Conservation (phyloP, 441 rosid species). For the Arabidopsis lyrata region DNA sequence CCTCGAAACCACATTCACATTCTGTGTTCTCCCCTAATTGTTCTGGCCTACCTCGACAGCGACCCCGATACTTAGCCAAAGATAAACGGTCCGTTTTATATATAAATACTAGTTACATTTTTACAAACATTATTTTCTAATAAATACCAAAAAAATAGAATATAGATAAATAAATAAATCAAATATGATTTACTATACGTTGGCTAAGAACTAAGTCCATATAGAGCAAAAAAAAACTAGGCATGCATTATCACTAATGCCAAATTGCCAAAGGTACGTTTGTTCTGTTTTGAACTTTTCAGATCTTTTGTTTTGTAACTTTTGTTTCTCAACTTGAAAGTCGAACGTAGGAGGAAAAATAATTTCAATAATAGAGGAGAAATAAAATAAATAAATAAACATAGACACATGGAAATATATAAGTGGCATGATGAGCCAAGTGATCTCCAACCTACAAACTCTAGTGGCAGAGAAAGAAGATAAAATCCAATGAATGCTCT, state of each 20-base stretch:
- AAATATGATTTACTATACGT: not conserved
- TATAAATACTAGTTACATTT: not conserved
- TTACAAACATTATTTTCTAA: too few species aligned
- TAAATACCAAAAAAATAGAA: too few species aligned
- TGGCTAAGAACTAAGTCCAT: not conserved
- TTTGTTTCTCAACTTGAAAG: constrained; percentile 24
- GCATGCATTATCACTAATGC: constrained; percentile 21
- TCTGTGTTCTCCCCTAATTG: constrained; percentile 23
- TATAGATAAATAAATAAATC: not conserved
- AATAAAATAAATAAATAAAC: not conserved
- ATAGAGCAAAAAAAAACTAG: constrained; percentile 14
- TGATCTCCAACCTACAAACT: constrained; percentile 36
- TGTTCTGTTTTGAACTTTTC: constrained; percentile 29
- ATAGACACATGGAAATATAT: constrained; percentile 4
- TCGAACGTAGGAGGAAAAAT: not conserved
- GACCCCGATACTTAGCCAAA: constrained; percentile 7
- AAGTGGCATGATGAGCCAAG: constrained; percentile 32
- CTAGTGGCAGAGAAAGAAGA: constrained; percentile 38
- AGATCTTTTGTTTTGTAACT: constrained; percentile 13
- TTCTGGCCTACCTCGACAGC: constrained; percentile 18
- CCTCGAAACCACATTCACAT: constrained; percentile 39
- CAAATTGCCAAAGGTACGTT: constrained; percentile 31
- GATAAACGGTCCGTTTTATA: not conserved
- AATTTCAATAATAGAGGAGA: constrained; percentile 1
- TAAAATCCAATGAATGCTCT: constrained; percentile 36